Percentiles rank a stretch among this genome's conserved stretches.
Evolutionary conservation across 176 grass and related monocot genomes (phyloP).

Genomic region (Oryza glaberrima): DNA sequence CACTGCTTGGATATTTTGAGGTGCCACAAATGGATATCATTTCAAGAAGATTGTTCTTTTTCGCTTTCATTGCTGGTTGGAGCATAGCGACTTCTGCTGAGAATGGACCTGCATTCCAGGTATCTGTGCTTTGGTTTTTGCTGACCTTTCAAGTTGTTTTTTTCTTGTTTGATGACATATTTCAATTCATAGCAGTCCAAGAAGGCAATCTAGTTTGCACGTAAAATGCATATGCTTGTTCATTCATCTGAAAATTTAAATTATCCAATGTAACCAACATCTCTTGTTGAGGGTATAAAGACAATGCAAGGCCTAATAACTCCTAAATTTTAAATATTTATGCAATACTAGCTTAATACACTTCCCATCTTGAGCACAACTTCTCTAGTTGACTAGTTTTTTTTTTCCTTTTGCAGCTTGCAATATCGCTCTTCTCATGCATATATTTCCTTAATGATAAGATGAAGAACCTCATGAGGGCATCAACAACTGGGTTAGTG

Average conservation of each 20-base stretch:
- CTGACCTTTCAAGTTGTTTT: not conserved
- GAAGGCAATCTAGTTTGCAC: not conserved
- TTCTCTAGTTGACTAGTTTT: not conserved
- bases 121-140: conserved; percentile 40
- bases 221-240: not conserved
- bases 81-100: conserved; percentile 85
- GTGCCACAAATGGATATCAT: conserved; percentile 75
- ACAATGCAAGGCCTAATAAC: not conserved
- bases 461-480: conserved; percentile 88
- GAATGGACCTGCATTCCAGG: conserved; percentile 95
- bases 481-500: conserved; percentile 75
- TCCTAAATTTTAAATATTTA: not conserved
- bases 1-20: conserved; percentile 74
- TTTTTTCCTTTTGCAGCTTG: conserved; percentile 68
- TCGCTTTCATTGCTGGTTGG: conserved; percentile 94
- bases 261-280: not conserved
- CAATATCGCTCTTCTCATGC: conserved; percentile 84
- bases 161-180: conserved; percentile 32
- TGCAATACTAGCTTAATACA: not conserved
- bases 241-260: conserved; percentile 16
- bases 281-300: not conserved
- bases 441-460: conserved; percentile 99
- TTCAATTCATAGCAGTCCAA: not conserved
- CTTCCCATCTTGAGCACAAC: conserved; percentile 13
- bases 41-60: conserved; percentile 82